Evolutionary conservation across 2,329 filamentous ascomycete genomes (phyloP).

Genomic region (Chaetomium sp.): DNA sequence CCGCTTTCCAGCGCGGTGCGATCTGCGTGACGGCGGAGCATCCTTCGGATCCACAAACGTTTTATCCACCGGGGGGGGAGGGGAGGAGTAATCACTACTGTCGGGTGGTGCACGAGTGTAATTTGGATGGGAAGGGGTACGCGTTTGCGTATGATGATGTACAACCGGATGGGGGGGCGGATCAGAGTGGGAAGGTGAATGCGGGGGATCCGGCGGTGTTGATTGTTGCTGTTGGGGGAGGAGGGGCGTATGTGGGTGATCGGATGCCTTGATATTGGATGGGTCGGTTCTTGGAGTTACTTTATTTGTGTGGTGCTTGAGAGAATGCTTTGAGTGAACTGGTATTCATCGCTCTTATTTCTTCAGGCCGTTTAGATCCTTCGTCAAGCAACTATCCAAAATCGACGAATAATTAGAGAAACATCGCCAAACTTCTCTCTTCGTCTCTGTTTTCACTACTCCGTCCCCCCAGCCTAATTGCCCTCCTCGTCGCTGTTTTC

Average conservation of each 20-base stretch:
- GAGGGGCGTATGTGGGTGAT: constrained; percentile 25
- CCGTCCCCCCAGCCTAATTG: constrained; percentile 1
- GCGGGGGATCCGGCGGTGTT: constrained; percentile 43
- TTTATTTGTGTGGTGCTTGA: background rate
- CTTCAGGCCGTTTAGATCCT: background rate
- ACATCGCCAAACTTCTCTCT: background rate
- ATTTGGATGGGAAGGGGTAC: constrained; percentile 50
- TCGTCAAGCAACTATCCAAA: too few species aligned
- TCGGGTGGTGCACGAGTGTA: constrained; percentile 48
- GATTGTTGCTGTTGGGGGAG: constrained; percentile 46
- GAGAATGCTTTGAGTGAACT: background rate
- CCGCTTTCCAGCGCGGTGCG: constrained; percentile 48
- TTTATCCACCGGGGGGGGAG: constrained; percentile 29
- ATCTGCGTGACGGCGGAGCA: constrained; percentile 41
- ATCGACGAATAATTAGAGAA: background rate
- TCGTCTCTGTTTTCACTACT: background rate
- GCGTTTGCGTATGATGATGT: constrained; percentile 59
- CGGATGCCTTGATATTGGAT: background rate
- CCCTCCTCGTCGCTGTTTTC: constrained; percentile 7
- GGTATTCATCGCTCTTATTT: background rate
- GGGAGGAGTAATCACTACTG: constrained; percentile 51
- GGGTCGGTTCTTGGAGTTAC: background rate
- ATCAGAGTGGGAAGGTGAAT: constrained; percentile 51
- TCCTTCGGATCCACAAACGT: constrained; percentile 31
- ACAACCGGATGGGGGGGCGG: constrained; percentile 40